Base-by-base conservation (phyloP, 306 rosid genomes). In the Prunus dulcis region DNA sequence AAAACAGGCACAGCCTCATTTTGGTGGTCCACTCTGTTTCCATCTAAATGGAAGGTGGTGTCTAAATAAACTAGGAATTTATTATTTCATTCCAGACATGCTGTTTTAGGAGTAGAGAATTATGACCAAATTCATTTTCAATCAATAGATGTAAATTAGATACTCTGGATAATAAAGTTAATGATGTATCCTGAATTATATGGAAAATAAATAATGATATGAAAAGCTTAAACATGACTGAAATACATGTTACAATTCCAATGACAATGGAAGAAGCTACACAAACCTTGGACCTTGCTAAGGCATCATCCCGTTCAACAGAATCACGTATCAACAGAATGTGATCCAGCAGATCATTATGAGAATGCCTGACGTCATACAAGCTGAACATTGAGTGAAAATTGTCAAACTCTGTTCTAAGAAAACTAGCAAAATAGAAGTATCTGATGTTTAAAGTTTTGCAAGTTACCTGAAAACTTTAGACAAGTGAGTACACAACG, bases 281-380 rank as follows among this genome's bases (percentile, higher is more conserved):
- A 27, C 57, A 50, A 28, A 91, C 93, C 91, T 84, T 74, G 63
- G 89, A 85, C 58, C 87, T 80, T 34, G 76, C 76, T 76, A 89
- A 76, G 43, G 78, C 86, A 14, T 43, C 46, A 49, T 89, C 89
- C 76, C 86, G 79, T 68, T 85, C 30, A 52, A 80, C 67, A 62
- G 82, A 91, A 61, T 84, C 90, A 65, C 64, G 52, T 73, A 91
- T 87, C 64, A 91, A 51, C 6, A 75, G 15, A n/a, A 75, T 32
- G 67, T 91, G 77, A 69, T 14, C 56, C 46, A 63, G 72, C 81
- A 87, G 12, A 80, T 91, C 90, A 65, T 65, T 67, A 52, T 76
- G 87, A 22, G 82, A 89, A 56, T 82, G 89, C 25, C 45, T 3
- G 62, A 79, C 69, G 45, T 81, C 88, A 84, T 73, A 87, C 52